Base-by-base conservation (phyloP, 2,329 filamentous ascomycete species). In the Cyanodermella asteris region DNA sequence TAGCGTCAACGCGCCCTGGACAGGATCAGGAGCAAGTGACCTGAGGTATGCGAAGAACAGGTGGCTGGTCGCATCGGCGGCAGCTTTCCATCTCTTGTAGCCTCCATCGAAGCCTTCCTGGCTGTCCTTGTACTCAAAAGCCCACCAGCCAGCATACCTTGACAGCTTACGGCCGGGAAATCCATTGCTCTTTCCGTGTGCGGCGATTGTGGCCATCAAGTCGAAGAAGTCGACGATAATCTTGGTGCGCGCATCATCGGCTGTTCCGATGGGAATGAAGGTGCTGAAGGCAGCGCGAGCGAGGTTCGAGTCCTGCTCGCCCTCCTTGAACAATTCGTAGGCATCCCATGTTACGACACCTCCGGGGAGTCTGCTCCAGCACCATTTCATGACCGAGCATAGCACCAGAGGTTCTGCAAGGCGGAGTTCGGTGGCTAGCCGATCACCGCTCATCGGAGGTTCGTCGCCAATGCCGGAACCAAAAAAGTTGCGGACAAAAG, bases 181-280 rank as follows among this genome's bases (percentile, higher is more conserved):
- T 21, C 87, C 87, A 45, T 97, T 97, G 27, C 59, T 69, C 53
- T 94, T 94, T 36, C 78, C 78, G 41, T 93, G 78, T 9, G 87
- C 87, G 17, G 87, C 82, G 38, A 93, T 69, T 6, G 84, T 80
- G 4, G 84, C 71, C 22, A 97, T 54, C 1, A 97, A 66, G 39
- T 94, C 84, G 50, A 94, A 97, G 50, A 91, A 94, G 50, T 91
- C 77, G 41, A 90, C 82, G 29, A 93, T 84, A 42, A 97, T 93
- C 40, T 70, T 72, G 24, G 75, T 73, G 26, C 80, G 72, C 15
- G 81, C 69, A 31, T 77, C 71, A 11, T 78, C 90, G 31, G 91
- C 82, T 16, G 90, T 76, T 43, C 81, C 90, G 27, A 97, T 62
- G 0, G 87, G 87, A 31, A 97, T 84, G 43, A 97, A 97, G 1